Conservation (phyloP, 2,329 filamentous ascomycete genomes). For the Magnaporthales sp. region DNA sequence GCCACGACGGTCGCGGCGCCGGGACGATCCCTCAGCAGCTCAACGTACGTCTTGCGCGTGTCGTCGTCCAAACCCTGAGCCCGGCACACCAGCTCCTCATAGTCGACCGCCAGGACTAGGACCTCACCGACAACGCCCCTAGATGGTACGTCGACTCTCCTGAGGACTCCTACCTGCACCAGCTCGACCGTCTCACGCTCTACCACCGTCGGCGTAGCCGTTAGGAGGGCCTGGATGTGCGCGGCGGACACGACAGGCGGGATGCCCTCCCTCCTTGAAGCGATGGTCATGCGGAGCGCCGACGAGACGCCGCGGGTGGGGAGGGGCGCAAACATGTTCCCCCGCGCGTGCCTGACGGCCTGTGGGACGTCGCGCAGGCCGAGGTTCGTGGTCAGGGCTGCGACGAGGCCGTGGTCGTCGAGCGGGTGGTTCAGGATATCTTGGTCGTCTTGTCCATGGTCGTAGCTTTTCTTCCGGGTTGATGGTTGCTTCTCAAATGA, state of each 20-base stretch:
- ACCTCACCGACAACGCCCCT: constrained; percentile 54
- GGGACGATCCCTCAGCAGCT: constrained; percentile 41
- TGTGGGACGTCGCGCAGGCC: constrained; percentile 54
- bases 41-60: constrained; percentile 41
- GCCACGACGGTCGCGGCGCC: constrained; percentile 31
- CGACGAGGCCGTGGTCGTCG: constrained; percentile 50
- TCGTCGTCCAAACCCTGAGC: constrained; percentile 26
- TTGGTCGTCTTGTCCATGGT: constrained; percentile 22
- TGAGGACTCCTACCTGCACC: constrained; percentile 43
- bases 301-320: constrained; percentile 33
- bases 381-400: constrained; percentile 44
- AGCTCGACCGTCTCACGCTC: constrained; percentile 61
- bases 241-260: constrained; percentile 58
- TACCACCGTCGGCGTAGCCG: constrained; percentile 47
- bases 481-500: constrained; percentile 5
- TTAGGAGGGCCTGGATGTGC: constrained; percentile 56
- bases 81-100: constrained; percentile 37
- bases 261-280: constrained; percentile 49
- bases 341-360: constrained; percentile 53
- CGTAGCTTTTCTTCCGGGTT: constrained; percentile 15
- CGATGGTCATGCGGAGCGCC: constrained; percentile 22
- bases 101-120: constrained; percentile 48
- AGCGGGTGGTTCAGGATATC: constrained; percentile 35
- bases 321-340: constrained; percentile 55
- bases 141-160: constrained; percentile 55